Evolutionary conservation across 2,329 filamentous ascomycete genomes (phyloP), one percentile per base, ranked within the genome.

Genomic region (Pochonia chlamydosporia): DNA sequence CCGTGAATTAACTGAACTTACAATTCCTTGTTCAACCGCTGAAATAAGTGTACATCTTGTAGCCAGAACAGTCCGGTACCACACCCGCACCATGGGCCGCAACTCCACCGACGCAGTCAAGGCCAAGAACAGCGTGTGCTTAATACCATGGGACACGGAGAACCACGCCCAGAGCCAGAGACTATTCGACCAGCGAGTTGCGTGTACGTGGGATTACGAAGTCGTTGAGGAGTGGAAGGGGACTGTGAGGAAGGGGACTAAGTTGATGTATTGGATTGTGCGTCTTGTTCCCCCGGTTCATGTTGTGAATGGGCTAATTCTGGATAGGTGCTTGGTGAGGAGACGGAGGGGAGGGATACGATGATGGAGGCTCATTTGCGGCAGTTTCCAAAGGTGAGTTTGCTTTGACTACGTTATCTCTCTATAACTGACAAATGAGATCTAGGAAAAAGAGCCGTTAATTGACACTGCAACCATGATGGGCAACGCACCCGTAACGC

Each of bases 141-240:
- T 75, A 33, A 57, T 75, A 18, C 71, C 72, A 8, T 76, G 68
- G 67, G 71, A 76, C 48, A 58, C 67, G 9, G 54, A 52, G 14
- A 68, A 63, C 39, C 59, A 61, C 8, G 56, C 58, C n/a, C 72
- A 75, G 46, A 56, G 62, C 28, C 50, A 66, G 47, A 61, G 72
- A 31, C 56, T 75, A 56, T 57, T 63, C 33, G 61, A 67, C 24
- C 72, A 75, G 54, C 66, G 73, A 13, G 54, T 73, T 11, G 66
- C 67, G 3, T 76, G 72, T 50, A 69, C 70, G 14, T 76, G 72
- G 72, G 61, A 66, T 35, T 46, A 54, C 11, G 61, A 71, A 4
- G 53, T 62, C 24, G 64, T 75, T 13, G 56, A 54, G 13, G 50
- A 53, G 40, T 72, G 66, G 64, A 60, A 57, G 44, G 54, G 59